Percentiles rank a stretch among this genome's conserved stretches.
These are phyloP conservation scores for Trypanosoma scelopori DNA, from an alignment of 208 protist species.

Conservation along the genomic window DNA sequence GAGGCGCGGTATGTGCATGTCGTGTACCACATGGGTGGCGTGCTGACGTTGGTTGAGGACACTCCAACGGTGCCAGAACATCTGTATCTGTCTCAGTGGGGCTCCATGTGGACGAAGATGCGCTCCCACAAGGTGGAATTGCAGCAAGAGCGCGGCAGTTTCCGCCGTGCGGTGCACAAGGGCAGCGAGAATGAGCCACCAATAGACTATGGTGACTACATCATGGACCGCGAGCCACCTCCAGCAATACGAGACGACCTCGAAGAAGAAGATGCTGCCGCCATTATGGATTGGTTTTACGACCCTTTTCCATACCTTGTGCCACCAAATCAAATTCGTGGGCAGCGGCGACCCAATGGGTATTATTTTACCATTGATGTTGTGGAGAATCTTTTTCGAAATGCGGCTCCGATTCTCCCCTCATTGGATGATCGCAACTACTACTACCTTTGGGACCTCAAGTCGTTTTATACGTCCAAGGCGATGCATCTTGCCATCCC, in stretches of 20 bases:
- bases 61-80: constrained; percentile 99
- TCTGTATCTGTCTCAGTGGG: constrained; percentile 99
- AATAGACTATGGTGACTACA: constrained; percentile 99
- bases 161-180: constrained; percentile 96
- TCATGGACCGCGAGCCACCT: constrained; percentile 97
- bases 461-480: constrained; percentile 99
- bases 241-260: constrained; percentile 97
- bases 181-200: constrained; percentile 99
- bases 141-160: constrained; percentile 67
- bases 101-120: constrained; percentile 99
- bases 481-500: constrained; percentile 99
- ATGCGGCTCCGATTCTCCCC: constrained; percentile 96
- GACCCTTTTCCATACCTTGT: constrained; percentile 95
- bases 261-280: constrained; percentile 97
- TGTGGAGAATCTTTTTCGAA: constrained; percentile 91
- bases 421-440: constrained; percentile 99
- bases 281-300: constrained; percentile 99
- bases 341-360: constrained; percentile 71
- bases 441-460: constrained; percentile 99
- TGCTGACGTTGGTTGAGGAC: constrained; percentile 99
- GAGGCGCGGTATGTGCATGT: constrained; percentile 97
- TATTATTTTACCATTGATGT: constrained; percentile 94
- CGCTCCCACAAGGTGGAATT: constrained; percentile 97
- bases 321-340: constrained; percentile 92
- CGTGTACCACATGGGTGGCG: constrained; percentile 99